A percentile compares a stretch with the other conserved stretches of the same genome.
Evolutionary conservation across 176 grass and related monocot species (phyloP).

Genomic region (Lolium rigidum): DNA sequence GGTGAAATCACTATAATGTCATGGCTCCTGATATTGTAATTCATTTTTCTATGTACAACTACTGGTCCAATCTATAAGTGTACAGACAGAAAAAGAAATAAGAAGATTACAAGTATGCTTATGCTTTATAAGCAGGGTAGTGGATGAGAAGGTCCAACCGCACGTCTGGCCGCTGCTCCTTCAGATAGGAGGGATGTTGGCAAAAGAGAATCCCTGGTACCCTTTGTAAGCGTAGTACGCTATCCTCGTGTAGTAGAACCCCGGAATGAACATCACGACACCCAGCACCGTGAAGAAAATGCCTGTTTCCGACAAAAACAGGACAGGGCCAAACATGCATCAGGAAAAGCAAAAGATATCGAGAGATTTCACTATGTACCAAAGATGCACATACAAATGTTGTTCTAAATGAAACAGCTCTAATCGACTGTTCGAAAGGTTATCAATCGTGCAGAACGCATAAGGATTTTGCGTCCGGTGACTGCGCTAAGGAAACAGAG

Average conservation of each 20-base stretch:
- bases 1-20: neutral
- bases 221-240: slow-evolving; percentile 90
- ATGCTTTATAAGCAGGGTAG: neutral
- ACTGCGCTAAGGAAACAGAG: too few relatives aligned
- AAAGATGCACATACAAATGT: too few relatives aligned
- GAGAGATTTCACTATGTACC: neutral
- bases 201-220: slow-evolving; percentile 84
- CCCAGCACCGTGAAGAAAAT: slow-evolving; percentile 81
- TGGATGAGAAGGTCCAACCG: neutral
- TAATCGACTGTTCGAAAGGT: too few relatives aligned
- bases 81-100: neutral
- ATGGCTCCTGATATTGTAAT: neutral
- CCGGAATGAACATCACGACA: slow-evolving; percentile 79
- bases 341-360: neutral
- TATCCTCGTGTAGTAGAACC: slow-evolving; percentile 88
- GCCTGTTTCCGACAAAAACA: too few relatives aligned
- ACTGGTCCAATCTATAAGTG: slow-evolving; percentile 22
- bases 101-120: neutral
- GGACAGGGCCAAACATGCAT: too few relatives aligned
- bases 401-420: too few relatives aligned
- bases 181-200: slow-evolving; percentile 85
- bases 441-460: too few relatives aligned
- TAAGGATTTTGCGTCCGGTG: too few relatives aligned
- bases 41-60: slow-evolving; percentile 41
- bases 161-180: neutral